Evolutionary conservation across 306 rosid species (phyloP).

Genomic region (Datisca glomerata): DNA sequence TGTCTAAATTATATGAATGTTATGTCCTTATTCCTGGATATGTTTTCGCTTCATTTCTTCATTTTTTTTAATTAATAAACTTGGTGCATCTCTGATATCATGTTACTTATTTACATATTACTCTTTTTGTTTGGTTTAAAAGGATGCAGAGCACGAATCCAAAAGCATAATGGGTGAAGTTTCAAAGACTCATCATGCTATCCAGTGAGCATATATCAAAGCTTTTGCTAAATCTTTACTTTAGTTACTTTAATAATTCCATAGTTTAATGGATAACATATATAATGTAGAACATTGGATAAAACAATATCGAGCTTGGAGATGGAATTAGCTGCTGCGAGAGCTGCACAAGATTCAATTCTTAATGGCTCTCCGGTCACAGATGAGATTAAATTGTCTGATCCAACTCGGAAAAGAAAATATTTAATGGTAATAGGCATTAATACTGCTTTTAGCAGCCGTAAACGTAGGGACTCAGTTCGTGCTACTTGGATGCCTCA

Average conservation of each 20-base stretch:
- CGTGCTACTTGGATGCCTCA: slow-evolving; percentile 61
- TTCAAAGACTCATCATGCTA: slow-evolving; percentile 33
- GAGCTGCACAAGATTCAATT: slow-evolving; percentile 35
- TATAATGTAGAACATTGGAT: slow-evolving; percentile 33
- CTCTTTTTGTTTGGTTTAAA: too few relatives aligned
- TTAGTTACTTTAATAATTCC: background rate
- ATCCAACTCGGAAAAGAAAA: slow-evolving; percentile 26
- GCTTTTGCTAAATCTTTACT: background rate
- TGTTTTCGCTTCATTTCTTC: too few relatives aligned
- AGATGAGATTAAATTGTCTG: slow-evolving; percentile 17
- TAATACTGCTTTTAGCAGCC: slow-evolving; percentile 53
- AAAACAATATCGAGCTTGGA: slow-evolving; percentile 47
- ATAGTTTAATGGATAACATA: background rate
- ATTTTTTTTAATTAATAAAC: background rate
- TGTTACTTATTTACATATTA: too few relatives aligned
- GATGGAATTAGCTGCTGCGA: slow-evolving; percentile 52
- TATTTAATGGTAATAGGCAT: slow-evolving; percentile 43
- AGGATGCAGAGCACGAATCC: slow-evolving; percentile 24
- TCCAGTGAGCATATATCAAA: slow-evolving; percentile 25
- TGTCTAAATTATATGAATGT: background rate
- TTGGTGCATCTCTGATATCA: too few relatives aligned
- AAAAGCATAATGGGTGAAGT: slow-evolving; percentile 34
- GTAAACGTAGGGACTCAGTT: slow-evolving; percentile 48
- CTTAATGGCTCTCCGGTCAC: slow-evolving; percentile 25
- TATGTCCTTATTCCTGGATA: too few relatives aligned